A percentile compares a stretch with the other conserved stretches of the same genome.
phyloP scores from a whole-genome alignment of 2,329 filamentous ascomycete genomes.

The Atkinsonella texensis region DNA sequence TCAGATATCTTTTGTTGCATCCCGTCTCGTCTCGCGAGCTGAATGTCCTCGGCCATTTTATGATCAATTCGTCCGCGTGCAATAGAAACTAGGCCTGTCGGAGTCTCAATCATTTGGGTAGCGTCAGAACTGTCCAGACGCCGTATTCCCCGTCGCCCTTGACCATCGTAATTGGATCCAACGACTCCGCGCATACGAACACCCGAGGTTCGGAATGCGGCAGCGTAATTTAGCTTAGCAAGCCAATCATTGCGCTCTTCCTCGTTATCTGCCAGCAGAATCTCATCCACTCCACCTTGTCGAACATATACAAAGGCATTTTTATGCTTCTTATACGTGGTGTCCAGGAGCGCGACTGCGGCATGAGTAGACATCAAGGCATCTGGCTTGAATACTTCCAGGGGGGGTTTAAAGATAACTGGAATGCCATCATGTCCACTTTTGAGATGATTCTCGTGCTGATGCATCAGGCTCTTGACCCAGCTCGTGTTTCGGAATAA shows the following conservation, averaged over 20 bases:
- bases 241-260: slow-evolving; percentile 94
- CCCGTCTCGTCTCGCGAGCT: slow-evolving; percentile 67
- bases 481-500: slow-evolving; percentile 90
- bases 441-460: slow-evolving; percentile 73
- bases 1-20: slow-evolving; percentile 78
- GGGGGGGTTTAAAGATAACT: slow-evolving; percentile 78
- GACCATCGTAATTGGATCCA: slow-evolving; percentile 74
- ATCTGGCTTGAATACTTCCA: slow-evolving; percentile 89
- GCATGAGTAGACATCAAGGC: slow-evolving; percentile 87
- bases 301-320: slow-evolving; percentile 86
- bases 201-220: slow-evolving; percentile 83
- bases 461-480: slow-evolving; percentile 82
- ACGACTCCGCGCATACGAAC: slow-evolving; percentile 83
- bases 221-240: slow-evolving; percentile 89
- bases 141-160: slow-evolving; percentile 58
- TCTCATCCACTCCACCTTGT: slow-evolving; percentile 77
- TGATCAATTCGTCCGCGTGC: slow-evolving; percentile 63
- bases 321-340: slow-evolving; percentile 88
- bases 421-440: slow-evolving; percentile 63
- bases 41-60: slow-evolving; percentile 77
- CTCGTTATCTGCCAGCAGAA: slow-evolving; percentile 82
- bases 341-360: slow-evolving; percentile 77
- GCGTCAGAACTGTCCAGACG: slow-evolving; percentile 54
- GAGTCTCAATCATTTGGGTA: slow-evolving; percentile 51
- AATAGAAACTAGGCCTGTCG: slow-evolving; percentile 62